Conservation (phyloP, 148 eudicot species). For the Persicaria tinctoria region DNA sequence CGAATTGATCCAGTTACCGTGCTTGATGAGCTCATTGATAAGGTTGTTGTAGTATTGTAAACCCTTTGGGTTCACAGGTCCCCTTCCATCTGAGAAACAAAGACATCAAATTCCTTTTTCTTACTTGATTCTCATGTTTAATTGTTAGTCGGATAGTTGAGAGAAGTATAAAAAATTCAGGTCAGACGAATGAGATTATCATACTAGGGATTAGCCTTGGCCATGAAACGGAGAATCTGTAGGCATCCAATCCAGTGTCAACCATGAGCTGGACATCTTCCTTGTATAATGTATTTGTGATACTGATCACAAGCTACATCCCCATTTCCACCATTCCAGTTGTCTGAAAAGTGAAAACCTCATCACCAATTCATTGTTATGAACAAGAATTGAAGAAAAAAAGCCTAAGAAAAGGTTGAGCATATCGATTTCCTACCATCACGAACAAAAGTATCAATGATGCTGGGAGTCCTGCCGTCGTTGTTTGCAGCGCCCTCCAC, state of each 20-base stretch:
- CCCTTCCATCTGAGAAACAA: slow-evolving; percentile 31
- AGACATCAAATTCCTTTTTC: background rate
- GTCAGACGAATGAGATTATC: background rate
- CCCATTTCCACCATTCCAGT: slow-evolving; percentile 14
- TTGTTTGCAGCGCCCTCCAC: slow-evolving; percentile 15
- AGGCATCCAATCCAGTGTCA: slow-evolving; percentile 46
- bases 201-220: slow-evolving; percentile 44
- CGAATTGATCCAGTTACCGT: slow-evolving; percentile 17
- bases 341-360: slow-evolving; percentile 8
- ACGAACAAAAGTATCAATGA: slow-evolving; percentile 13
- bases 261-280: slow-evolving; percentile 43
- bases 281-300: slow-evolving; percentile 22
- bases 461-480: slow-evolving; percentile 16
- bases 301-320: slow-evolving; percentile 25
- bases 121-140: background rate
- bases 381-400: background rate
- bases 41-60: slow-evolving; percentile 42
- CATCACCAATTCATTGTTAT: background rate
- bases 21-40: slow-evolving; percentile 30
- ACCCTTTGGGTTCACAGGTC: slow-evolving; percentile 35
- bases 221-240: slow-evolving; percentile 55
- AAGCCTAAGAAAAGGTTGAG: background rate
- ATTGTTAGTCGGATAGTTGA: background rate
- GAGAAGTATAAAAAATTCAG: background rate
- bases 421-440: background rate